A percentile compares a stretch with the other conserved stretches of the same genome.
Conservation (phyloP, 352 stramenopile species). For the Pythium scleroteichum region DNA sequence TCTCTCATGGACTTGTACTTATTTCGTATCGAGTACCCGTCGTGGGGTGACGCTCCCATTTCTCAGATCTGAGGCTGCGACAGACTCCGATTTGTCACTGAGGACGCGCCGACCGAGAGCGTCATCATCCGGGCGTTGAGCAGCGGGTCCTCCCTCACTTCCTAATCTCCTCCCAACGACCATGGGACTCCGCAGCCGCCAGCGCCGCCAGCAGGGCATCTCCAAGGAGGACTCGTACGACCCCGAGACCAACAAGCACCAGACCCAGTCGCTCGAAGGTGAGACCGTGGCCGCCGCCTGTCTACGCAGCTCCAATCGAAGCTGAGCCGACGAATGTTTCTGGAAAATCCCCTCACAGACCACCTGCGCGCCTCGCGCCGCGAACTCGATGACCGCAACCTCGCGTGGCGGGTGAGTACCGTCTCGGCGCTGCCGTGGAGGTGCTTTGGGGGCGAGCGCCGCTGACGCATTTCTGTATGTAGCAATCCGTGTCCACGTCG, state of each 20-base stretch:
- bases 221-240: constrained; percentile 40
- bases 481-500: constrained; percentile 42
- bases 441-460: no score
- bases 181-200: constrained; percentile 55
- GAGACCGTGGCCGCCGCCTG: not conserved
- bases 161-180: not conserved
- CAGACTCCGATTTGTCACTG: constrained; percentile 8
- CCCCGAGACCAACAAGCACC: constrained; percentile 37
- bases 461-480: not conserved
- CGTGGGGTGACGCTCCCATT: no score
- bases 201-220: constrained; percentile 44
- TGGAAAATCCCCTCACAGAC: constrained; percentile 26
- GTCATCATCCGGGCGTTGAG: not conserved
- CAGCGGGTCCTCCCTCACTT: no score
- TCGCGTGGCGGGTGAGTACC: constrained; percentile 22
- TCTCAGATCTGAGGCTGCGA: constrained; percentile 2
- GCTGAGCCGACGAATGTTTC: not conserved
- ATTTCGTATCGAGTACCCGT: no score
- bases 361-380: constrained; percentile 47
- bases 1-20: no score
- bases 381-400: constrained; percentile 22
- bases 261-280: constrained; percentile 37
- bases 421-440: no score
- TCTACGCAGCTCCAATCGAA: not conserved
- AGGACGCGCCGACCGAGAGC: not conserved